Percentiles rank a stretch among this genome's conserved stretches.
Evolutionary conservation across 148 eudicot genomes (phyloP).

Genomic region (Heliosperma pusillum): DNA sequence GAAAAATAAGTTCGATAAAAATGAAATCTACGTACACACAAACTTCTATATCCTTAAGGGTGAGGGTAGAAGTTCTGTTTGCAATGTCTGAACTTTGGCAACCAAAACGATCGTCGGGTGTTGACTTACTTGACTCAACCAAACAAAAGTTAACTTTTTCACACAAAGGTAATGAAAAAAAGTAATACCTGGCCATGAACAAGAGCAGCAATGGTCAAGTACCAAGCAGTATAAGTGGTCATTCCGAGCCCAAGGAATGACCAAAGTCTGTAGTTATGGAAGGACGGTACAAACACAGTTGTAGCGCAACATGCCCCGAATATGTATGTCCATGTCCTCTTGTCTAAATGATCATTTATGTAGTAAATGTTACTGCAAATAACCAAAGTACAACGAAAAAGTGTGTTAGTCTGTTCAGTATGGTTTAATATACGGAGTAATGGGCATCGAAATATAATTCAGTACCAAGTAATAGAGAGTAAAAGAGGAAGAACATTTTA

Average conservation of each 20-base stretch:
- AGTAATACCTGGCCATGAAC: conserved; percentile 56
- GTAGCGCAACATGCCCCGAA: conserved; percentile 80
- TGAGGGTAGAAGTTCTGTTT: too few relatives aligned
- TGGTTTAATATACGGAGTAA: neutral
- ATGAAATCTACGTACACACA: too few relatives aligned
- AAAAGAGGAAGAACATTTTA: neutral
- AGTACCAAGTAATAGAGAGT: too few relatives aligned
- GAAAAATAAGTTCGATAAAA: too few relatives aligned
- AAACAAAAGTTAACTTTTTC: too few relatives aligned
- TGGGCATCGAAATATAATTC: neutral
- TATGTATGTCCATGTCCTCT: conserved; percentile 78
- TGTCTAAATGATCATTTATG: conserved; percentile 57
- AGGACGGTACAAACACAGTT: conserved; percentile 63
- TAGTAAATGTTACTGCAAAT: conserved; percentile 63
- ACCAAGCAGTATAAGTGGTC: conserved; percentile 87
- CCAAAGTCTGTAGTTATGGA: conserved; percentile 71
- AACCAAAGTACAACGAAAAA: neutral
- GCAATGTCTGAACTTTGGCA: neutral
- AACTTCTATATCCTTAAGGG: too few relatives aligned
- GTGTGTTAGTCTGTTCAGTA: neutral
- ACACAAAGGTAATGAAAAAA: too few relatives aligned
- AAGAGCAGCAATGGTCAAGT: conserved; percentile 56
- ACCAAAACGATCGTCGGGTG: neutral
- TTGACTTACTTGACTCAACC: too few relatives aligned
- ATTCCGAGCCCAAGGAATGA: conserved; percentile 67